Base-by-base conservation (phyloP, 148 eudicot species). In the Hydrangea macrophylla region DNA sequence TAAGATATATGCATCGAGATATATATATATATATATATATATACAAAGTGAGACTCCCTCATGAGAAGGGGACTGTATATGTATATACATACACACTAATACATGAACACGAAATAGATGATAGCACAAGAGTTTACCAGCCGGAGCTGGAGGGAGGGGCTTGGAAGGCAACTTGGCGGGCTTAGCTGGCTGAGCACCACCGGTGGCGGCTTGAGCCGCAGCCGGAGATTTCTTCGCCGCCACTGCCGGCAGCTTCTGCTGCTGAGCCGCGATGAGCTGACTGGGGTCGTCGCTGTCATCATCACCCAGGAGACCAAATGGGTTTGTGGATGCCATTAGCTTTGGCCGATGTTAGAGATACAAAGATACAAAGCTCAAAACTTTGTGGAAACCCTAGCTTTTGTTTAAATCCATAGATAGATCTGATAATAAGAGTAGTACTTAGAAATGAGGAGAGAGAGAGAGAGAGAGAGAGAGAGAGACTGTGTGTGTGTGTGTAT, bases 61-160 rank as follows among this genome's bases (percentile, higher is more conserved):
- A n/a, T n/a, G n/a, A n/a, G n/a, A n/a, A n/a, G n/a, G n/a, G n/a
- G n/a, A n/a, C n/a, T n/a, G n/a, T n/a, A n/a, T n/a, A n/a, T n/a
- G n/a, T n/a, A n/a, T n/a, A n/a, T n/a, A n/a, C n/a, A n/a, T n/a
- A n/a, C n/a, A n/a, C n/a, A n/a, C n/a, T n/a, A n/a, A n/a, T n/a
- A n/a, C n/a, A n/a, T n/a, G n/a, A n/a, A n/a, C n/a, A n/a, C n/a
- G n/a, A n/a, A n/a, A n/a, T n/a, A n/a, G n/a, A n/a, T n/a, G n/a
- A n/a, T n/a, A n/a, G n/a, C n/a, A n/a, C n/a, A n/a, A n/a, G n/a
- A n/a, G n/a, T n/a, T n/a, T n/a, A n/a, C n/a, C n/a, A n/a, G n/a
- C n/a, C n/a, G n/a, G n/a, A 60, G 92, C 23, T 32, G 88, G 92
- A 50, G 88, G 91, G 6, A 73, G 72, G 6, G 88, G 88, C 75